Conservation (phyloP, 805 yeast genomes). For the Phaffomyces opuntiae region DNA sequence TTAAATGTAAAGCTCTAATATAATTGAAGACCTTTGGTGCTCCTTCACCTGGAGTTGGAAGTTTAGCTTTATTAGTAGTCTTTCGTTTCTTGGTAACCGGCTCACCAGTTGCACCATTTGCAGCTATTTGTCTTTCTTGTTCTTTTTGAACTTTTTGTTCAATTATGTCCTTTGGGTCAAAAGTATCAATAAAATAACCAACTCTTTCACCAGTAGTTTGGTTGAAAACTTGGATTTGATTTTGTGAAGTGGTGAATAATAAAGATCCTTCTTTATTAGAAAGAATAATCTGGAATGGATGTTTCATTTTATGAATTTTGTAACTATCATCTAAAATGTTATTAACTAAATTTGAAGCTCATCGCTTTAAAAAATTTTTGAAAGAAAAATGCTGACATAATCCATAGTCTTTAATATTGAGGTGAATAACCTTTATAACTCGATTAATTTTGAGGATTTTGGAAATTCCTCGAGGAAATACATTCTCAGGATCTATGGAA, state of each 20-base stretch:
- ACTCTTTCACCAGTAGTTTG: conserved; percentile 31
- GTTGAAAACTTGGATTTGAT: conserved; percentile 48
- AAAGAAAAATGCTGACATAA: conserved; percentile 1
- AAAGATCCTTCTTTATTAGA: conserved; percentile 38
- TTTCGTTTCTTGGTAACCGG: conserved; percentile 29
- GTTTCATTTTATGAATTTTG: conserved; percentile 37
- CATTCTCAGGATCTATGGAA: no score
- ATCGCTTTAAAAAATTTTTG: conserved; percentile 1
- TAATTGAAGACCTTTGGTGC: conserved; percentile 63
- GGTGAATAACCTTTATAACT: no score
- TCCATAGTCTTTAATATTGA: neutral
- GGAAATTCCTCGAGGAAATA: no score
- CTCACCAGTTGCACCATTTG: conserved; percentile 8
- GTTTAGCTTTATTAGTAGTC: conserved; percentile 36
- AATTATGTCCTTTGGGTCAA: conserved; percentile 39
- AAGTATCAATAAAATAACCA: conserved; percentile 61
- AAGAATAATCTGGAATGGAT: conserved; percentile 59
- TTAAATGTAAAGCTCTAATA: conserved; percentile 54
- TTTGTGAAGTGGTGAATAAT: conserved; percentile 52
- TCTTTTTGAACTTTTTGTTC: conserved; percentile 37
- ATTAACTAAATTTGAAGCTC: neutral
- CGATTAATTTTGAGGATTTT: no score
- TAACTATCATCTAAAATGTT: neutral
- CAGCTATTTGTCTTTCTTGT: conserved; percentile 28
- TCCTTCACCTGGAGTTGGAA: conserved; percentile 60